Base-by-base conservation (phyloP, 2,329 filamentous ascomycete species). In the Saccharata proteae region DNA sequence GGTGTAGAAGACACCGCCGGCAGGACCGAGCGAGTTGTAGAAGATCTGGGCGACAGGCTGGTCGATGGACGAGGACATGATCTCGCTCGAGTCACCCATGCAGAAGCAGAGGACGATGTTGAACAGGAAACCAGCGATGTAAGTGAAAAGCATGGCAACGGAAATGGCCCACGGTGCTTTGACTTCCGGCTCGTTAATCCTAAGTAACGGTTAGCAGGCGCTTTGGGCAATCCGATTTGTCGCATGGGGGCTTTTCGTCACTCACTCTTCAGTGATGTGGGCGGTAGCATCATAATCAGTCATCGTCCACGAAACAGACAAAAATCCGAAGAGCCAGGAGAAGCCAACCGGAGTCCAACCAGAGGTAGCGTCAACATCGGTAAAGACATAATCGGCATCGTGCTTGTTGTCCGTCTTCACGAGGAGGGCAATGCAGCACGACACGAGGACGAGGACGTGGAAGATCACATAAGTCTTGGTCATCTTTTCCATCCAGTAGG, bases 231-330 rank as follows among this genome's bases (percentile, higher is more conserved):
- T 69, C 42, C 59, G 56, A 11, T 57, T 55, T 0, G 57, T 58
- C 5, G 58, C 59, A 28, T 54, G 34, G 18, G n/a, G 27, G 23
- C 30, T n/a, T 15, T 26, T 19, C 12, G 14, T 15, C 15, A 23
- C 29, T n/a, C 26, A 32, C 29, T 41, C 37, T 32, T 40, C 35
- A n/a, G 40, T 31, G 23, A 40, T 39, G 28, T 56, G 51, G 9
- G 52, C 51, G n/a, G 53, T 56, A 7, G 58, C 58, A 44, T 63
- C 65, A 44, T 67, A 68, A 42, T 67, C 63, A 4, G 67, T 73
- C 68, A 74, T 73, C 32, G 67, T 72, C 69, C 69, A 74, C 13
- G 62, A 63, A 21, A 71, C 69, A 2, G 65, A 68, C 16, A 74
- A 52, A 44, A 71, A 72, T n/a, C 69, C 69, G 37, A 74, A 72